These are phyloP conservation scores for Rosa persica DNA, from an alignment of 306 rosid species.

Conservation along the genomic window DNA sequence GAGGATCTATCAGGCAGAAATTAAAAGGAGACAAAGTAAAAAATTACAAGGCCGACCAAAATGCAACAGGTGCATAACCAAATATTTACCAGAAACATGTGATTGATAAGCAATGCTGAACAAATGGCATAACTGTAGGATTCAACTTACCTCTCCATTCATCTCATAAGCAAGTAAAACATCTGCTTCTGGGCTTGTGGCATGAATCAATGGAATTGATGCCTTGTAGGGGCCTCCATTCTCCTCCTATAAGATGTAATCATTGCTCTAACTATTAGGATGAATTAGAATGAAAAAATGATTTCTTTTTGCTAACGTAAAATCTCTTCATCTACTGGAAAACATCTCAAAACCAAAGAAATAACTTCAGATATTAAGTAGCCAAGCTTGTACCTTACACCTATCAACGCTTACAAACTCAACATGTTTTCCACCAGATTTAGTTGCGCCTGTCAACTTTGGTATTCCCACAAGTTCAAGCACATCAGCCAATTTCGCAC, in stretches of 20 bases:
- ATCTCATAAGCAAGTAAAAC: conserved; percentile 96
- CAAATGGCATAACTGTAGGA: background rate
- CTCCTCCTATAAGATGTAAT: conserved; percentile 63
- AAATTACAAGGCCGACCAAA: background rate
- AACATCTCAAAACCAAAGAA: conserved; percentile 13
- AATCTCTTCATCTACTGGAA: background rate
- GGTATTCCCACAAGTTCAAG: conserved; percentile 86
- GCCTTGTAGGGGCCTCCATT: conserved; percentile 97
- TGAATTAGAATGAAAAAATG: background rate
- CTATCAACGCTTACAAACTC: conserved; percentile 87
- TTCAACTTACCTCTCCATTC: conserved; percentile 81
- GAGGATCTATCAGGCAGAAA: background rate
- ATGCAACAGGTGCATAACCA: background rate
- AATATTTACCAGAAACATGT: background rate
- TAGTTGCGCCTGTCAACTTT: conserved; percentile 52
- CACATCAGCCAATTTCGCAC: conserved; percentile 83
- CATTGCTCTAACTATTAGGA: conserved; percentile 16
- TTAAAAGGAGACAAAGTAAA: too few relatives aligned
- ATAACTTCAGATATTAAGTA: background rate
- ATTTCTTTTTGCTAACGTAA: background rate
- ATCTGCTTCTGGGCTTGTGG: conserved; percentile 89
- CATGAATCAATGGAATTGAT: conserved; percentile 88
- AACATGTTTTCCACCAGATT: conserved; percentile 83
- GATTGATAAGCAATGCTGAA: background rate
- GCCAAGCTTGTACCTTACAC: conserved; percentile 69